Conservation (phyloP, 331 rosid genomes). For the Malus hybrid region DNA sequence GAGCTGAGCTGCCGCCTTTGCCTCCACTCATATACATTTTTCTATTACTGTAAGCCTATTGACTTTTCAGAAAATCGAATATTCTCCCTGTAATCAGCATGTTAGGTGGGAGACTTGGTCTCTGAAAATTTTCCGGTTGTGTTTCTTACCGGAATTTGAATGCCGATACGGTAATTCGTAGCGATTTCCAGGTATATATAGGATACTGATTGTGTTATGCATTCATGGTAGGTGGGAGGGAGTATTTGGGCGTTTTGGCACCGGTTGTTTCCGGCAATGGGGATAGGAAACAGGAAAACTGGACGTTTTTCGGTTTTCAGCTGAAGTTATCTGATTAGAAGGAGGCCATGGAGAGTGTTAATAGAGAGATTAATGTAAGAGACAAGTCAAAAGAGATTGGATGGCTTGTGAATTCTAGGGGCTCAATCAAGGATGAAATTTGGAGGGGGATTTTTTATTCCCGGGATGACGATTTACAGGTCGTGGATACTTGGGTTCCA, state of each 20-base stretch:
- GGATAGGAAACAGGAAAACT: neutral
- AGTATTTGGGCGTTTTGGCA: slow-evolving; percentile 12
- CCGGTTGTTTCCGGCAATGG: slow-evolving; percentile 8
- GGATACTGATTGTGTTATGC: neutral
- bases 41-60: slow-evolving; percentile 1
- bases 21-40: slow-evolving; percentile 12
- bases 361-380: neutral
- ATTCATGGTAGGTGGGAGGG: neutral
- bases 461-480: slow-evolving; percentile 19
- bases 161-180: too few relatives aligned
- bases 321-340: neutral
- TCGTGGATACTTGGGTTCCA: slow-evolving; percentile 40
- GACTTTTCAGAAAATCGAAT: too few relatives aligned
- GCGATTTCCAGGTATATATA: neutral
- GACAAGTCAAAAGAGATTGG: neutral
- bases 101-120: slow-evolving; percentile 13
- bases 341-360: neutral
- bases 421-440: slow-evolving; percentile 32
- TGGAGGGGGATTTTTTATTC: slow-evolving; percentile 19
- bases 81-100: neutral
- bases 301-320: neutral
- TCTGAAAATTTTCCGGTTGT: slow-evolving; percentile 33
- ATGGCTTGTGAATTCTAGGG: slow-evolving; percentile 13
- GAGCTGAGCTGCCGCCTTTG: slow-evolving; percentile 19
- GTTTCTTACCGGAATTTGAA: neutral